Evolutionary conservation across 2,329 filamentous ascomycete species (phyloP), one percentile per base, ranked within the genome.

Genomic region (Microdochium nivale): DNA sequence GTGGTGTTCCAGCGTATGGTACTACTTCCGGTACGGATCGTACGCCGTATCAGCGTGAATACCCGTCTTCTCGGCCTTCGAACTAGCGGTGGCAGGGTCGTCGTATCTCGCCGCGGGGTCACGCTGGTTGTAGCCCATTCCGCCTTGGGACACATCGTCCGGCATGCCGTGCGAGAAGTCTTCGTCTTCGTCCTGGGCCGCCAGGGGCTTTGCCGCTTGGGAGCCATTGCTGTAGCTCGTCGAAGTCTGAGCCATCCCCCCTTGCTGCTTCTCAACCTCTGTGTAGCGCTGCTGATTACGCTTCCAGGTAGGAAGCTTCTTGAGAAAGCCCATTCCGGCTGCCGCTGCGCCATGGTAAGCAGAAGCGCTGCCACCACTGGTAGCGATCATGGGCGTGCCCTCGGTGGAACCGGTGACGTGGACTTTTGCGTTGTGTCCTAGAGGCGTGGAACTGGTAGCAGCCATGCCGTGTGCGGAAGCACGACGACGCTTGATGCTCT

Each of bases 221-320:
- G 56, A 51, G 40, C 33, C 49, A 3, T 52, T 52, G n/a, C 23
- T 40, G 21, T 47, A 40, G 21, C 19, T 10, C 19, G 49, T 43
- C 25, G 32, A 37, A 7, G 35, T 9, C 13, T 51, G 52, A 11
- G 52, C 48, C 9, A 56, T 25, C 14, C 53, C 58, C 9, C 40
- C 40, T 23, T 51, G 53, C 53, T 65, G 61, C 48, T 60, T 58
- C 40, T 62, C 62, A 37, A 68, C 54, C 52, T 63, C 62, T n/a
- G 59, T 58, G 50, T 69, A 69, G 48, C 59, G 63, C 53, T 64
- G 62, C 2, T 44, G 40, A 19, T 7, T 44, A 19, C 54, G 55
- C 3, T 55, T 57, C 57, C 59, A 62, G 3, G 60, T 60, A 3
- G 57, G 57, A 2, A 64, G 51, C 14, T 59, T 56, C 21, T 49